These are phyloP conservation scores for Henckelia pumila DNA, from an alignment of 257 asterid species.

Conservation along the genomic window DNA sequence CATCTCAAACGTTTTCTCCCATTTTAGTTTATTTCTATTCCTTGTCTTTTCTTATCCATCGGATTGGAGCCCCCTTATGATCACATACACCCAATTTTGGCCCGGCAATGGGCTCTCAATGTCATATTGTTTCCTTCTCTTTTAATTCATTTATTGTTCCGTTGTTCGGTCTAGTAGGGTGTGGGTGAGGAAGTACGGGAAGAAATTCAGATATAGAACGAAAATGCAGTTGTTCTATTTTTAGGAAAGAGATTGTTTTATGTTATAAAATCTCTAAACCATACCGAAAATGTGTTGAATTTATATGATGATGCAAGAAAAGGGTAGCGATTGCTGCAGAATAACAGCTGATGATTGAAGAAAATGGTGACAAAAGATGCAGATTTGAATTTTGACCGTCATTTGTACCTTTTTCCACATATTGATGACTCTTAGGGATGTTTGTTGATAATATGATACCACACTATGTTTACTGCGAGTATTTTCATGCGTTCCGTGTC, in stretches of 20 bases:
- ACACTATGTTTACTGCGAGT: background rate
- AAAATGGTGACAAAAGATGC: background rate
- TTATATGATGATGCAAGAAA: background rate
- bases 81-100: background rate
- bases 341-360: background rate
- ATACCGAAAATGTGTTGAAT: background rate
- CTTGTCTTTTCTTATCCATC: conserved; percentile 1
- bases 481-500: background rate
- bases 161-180: background rate
- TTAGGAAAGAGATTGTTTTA: background rate
- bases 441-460: conserved; percentile 1
- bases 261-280: background rate
- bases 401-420: background rate
- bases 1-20: background rate
- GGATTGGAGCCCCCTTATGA: background rate
- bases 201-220: background rate
- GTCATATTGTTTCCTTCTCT: background rate
- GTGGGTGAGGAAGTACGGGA: background rate
- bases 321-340: background rate
- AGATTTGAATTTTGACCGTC: background rate
- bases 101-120: background rate
- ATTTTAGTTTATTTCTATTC: background rate
- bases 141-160: background rate
- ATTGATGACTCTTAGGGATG: conserved; percentile 4
- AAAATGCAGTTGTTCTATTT: background rate